Base-by-base conservation (phyloP, 345 rosid genomes). In the Luvunga scandens region DNA sequence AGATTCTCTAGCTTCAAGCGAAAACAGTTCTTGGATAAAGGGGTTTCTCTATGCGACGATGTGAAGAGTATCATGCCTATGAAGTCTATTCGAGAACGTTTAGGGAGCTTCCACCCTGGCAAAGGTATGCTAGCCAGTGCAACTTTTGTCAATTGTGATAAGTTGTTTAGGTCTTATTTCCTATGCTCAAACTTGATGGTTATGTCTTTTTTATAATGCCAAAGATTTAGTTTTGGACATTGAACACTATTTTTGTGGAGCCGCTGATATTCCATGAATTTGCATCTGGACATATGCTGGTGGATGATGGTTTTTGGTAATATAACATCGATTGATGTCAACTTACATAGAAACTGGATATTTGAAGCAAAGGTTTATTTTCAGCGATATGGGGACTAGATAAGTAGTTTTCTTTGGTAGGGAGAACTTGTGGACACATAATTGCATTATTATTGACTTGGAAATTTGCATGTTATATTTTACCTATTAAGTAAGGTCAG, bases 121-220 rank as follows among this genome's bases (percentile, higher is more conserved):
- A 89, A 89, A 86, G 95, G 98, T 93, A 85, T 28, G 75, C 24
- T 22, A 28, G 34, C 16, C 7, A 6, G 9, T 36, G 57, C 38
- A 34, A 38, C 68, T 76, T 62, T 33, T 57, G 34, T 62, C 24
- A 27, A 31, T 39, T 36, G 21, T 27, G 27, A 14, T 18, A 10
- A 33, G 19, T 14, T 65, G 64, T 33, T 33, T 38, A 28, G 27
- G 14, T 66, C 30, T 56, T 53, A 27, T 53, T 57, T 5, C n/a
- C n/a, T 31, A 10, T 57, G 9, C 65, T 48, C 19, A 42, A 42
- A 57, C 8, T 30, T 7, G 56, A 30, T 62, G 28, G 33, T 63
- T 61, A 9, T n/a, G 5, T 55, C 28, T 66, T 60, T 33, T 34
- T 33, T 36, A 72, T 13, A 60, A 21, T 31, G 48, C n/a, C n/a